Evolutionary conservation across 176 grass and related monocot species (phyloP).

Genomic region (Urochloa ruziziensis): DNA sequence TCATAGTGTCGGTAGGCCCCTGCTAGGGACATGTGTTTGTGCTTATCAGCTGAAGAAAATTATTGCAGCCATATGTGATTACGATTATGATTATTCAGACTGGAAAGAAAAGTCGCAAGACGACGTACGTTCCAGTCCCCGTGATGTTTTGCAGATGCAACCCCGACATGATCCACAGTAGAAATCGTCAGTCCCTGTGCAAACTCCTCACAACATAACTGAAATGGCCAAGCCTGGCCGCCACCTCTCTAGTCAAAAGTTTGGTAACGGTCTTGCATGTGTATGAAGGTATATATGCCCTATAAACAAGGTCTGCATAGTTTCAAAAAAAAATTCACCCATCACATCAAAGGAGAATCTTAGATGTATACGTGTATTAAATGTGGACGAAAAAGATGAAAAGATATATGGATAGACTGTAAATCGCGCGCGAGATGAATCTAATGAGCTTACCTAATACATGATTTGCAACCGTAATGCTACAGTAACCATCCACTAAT

Average conservation of each 20-base stretch:
- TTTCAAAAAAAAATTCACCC: too few species aligned
- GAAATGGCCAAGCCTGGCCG: background rate
- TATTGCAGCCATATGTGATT: background rate
- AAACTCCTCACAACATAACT: background rate
- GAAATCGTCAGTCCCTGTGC: background rate
- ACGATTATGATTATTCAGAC: background rate
- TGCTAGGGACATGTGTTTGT: background rate
- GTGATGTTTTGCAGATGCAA: background rate
- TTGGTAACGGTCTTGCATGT: background rate
- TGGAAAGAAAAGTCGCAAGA: background rate
- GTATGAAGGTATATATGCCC: background rate
- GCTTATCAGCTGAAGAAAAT: background rate
- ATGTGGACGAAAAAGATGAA: too few species aligned
- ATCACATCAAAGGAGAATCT: too few species aligned
- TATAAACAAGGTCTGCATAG: background rate
- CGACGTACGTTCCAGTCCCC: background rate
- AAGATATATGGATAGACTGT: too few species aligned
- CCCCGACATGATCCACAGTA: background rate
- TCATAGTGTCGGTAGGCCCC: constrained; percentile 20
- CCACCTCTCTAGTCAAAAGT: background rate
- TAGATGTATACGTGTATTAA: too few species aligned
- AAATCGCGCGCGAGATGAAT: too few species aligned
- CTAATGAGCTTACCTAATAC: too few species aligned
- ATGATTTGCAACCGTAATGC: too few species aligned
- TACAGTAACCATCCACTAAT: too few species aligned